These are phyloP conservation scores for Trichomonascaceae sp. DNA, from an alignment of 1,139 yeast species.

Conservation along the genomic window DNA sequence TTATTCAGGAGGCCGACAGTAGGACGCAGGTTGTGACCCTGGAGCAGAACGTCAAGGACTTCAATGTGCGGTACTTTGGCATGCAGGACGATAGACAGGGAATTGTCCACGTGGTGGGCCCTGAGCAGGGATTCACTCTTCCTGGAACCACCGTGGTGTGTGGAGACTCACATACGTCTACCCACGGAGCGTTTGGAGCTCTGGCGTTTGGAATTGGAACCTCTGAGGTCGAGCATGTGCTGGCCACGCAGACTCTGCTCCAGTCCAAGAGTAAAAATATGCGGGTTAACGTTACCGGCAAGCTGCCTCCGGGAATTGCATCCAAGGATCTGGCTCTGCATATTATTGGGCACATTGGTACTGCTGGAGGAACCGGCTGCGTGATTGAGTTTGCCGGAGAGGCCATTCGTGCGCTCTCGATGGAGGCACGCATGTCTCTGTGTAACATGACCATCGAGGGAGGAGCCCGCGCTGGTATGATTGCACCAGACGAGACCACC, in stretches of 20 bases:
- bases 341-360: constrained; percentile 92
- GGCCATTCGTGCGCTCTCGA: constrained; percentile 75
- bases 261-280: constrained; percentile 93
- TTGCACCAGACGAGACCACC: constrained; percentile 83
- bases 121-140: constrained; percentile 95
- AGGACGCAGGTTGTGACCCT: constrained; percentile 83
- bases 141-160: constrained; percentile 99
- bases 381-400: constrained; percentile 96
- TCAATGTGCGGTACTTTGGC: constrained; percentile 84
- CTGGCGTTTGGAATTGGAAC: constrained; percentile 98
- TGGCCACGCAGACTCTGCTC: constrained; percentile 92
- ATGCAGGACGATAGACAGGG: constrained; percentile 93
- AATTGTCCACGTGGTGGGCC: constrained; percentile 95
- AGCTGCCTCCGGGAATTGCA: constrained; percentile 74
- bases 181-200: constrained; percentile 98
- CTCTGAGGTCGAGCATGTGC: constrained; percentile 95
- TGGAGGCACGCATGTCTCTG: constrained; percentile 99
- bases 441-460: constrained; percentile 98
- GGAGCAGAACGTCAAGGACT: constrained; percentile 83
- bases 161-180: constrained; percentile 97
- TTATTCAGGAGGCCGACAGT: constrained; percentile 83
- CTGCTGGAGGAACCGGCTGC: constrained; percentile 98
- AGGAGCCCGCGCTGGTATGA: constrained; percentile 99
- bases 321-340: constrained; percentile 91
- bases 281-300: constrained; percentile 79